A percentile compares a stretch with the other conserved stretches of the same genome.
Conservation (phyloP, 306 rosid genomes). For the Prunus davidiana region DNA sequence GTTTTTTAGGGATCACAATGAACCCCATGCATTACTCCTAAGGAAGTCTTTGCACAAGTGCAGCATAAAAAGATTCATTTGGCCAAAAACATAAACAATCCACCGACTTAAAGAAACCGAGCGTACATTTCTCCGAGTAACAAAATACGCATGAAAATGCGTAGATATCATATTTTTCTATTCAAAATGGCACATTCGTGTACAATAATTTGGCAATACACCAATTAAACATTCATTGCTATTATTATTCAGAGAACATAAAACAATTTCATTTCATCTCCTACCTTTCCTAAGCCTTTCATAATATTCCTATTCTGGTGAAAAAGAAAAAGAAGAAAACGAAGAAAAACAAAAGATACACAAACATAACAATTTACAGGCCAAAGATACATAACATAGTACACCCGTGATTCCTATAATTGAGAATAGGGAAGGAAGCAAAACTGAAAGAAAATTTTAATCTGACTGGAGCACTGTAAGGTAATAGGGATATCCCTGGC, state of each 20-base stretch:
- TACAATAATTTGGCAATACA: background rate
- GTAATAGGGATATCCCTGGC: slow-evolving; percentile 78
- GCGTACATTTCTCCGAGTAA: no score
- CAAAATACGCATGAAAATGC: no score
- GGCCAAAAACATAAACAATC: no score
- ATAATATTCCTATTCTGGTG: slow-evolving; percentile 28
- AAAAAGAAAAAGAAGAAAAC: background rate
- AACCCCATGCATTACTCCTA: no score
- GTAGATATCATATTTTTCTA: background rate
- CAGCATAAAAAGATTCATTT: no score
- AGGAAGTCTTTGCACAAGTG: no score
- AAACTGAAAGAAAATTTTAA: slow-evolving; percentile 26
- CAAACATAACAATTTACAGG: slow-evolving; percentile 34
- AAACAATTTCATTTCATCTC: slow-evolving; percentile 26
- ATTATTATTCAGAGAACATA: slow-evolving; percentile 31
- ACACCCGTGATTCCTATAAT: slow-evolving; percentile 18
- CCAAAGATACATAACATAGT: slow-evolving; percentile 21
- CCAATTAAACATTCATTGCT: background rate
- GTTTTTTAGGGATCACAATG: no score
- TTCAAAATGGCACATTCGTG: background rate
- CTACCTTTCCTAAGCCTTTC: slow-evolving; percentile 28
- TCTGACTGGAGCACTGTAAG: slow-evolving; percentile 76
- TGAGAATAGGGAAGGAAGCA: slow-evolving; percentile 14
- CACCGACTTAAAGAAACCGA: no score
- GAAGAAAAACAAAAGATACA: slow-evolving; percentile 10